A percentile compares a stretch with the other conserved stretches of the same genome.
These are phyloP conservation scores for Nicotiana obtusifolia DNA, from an alignment of 257 asterid genomes.

Conservation along the genomic window DNA sequence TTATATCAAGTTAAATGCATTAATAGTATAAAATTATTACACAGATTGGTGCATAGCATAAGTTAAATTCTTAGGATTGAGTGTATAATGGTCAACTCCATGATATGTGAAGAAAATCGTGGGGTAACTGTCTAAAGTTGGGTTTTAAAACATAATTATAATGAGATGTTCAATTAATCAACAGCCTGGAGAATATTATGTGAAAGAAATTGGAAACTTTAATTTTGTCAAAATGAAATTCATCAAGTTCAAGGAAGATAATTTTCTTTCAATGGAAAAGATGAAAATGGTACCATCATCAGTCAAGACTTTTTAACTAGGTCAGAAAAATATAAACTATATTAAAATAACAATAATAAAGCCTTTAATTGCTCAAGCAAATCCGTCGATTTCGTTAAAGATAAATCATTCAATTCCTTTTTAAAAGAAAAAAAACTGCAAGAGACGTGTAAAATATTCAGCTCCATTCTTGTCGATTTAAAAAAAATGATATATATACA, in stretches of 20 bases:
- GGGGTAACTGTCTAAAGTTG: background rate
- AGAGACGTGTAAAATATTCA: background rate
- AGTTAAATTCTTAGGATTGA: background rate
- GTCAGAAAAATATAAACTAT: background rate
- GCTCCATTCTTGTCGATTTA: background rate
- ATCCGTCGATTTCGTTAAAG: background rate
- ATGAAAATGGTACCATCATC: background rate
- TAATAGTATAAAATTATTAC: background rate
- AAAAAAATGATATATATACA: background rate
- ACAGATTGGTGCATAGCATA: no score
- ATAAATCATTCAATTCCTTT: background rate
- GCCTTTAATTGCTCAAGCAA: constrained; percentile 7
- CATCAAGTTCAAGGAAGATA: background rate
- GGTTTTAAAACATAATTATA: background rate
- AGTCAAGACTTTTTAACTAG: background rate
- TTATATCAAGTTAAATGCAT: background rate
- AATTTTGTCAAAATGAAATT: background rate
- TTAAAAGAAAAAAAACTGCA: background rate
- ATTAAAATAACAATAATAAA: background rate
- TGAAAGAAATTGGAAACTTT: background rate
- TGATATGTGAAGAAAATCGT: background rate
- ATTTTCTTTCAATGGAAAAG: background rate
- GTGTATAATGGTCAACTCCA: background rate
- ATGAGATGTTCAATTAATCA: background rate
- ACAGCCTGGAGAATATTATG: background rate